Conservation (phyloP, 805 yeast genomes). For the Kuraishia cidri region DNA sequence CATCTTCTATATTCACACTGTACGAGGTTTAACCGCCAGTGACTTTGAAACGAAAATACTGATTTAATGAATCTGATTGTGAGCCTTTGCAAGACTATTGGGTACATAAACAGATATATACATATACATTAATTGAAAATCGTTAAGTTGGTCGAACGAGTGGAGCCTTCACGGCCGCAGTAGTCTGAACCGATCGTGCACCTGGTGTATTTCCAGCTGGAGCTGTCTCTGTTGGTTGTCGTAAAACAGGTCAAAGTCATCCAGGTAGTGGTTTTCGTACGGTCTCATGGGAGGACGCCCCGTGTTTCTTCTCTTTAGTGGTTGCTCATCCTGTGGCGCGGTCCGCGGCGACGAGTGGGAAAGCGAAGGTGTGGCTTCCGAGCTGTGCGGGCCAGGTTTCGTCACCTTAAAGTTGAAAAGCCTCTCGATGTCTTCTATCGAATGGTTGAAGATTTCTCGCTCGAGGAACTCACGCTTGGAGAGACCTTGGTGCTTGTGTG, state of each 20-base stretch:
- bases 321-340: neutral
- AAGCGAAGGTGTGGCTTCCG: too few species aligned
- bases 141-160: too few species aligned
- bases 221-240: too few species aligned
- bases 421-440: constrained; percentile 4
- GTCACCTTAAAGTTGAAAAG: constrained; percentile 1
- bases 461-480: too few species aligned
- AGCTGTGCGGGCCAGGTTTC: too few species aligned
- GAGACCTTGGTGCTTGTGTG: too few species aligned
- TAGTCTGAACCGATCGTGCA: too few species aligned
- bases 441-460: constrained; percentile 2
- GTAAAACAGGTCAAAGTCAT: constrained; percentile 2
- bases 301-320: neutral
- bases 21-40: constrained; percentile 28
- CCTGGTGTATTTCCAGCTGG: too few species aligned
- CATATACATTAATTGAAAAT: neutral
- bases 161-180: too few species aligned
- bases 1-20: constrained; percentile 53
- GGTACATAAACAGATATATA: neutral
- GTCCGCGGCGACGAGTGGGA: too few species aligned
- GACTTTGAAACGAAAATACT: constrained; percentile 33
- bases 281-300: too few species aligned
- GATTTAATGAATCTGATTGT: constrained; percentile 45
- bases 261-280: neutral
- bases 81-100: too few species aligned